A percentile compares a stretch with the other conserved stretches of the same genome.
Evolutionary conservation across 2,329 filamentous ascomycete genomes (phyloP).

Genomic region (Fusarium anguioides): DNA sequence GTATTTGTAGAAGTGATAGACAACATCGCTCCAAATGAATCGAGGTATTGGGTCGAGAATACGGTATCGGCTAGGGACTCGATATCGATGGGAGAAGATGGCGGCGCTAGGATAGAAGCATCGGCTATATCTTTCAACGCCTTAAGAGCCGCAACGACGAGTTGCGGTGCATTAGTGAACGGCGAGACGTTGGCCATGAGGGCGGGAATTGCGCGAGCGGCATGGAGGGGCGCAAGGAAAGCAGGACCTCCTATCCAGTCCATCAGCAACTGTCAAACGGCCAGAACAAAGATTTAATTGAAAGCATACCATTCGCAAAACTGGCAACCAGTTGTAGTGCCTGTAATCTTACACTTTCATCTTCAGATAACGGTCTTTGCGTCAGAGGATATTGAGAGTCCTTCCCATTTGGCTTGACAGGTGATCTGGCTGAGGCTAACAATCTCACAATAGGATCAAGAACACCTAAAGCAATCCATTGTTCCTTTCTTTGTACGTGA

Average conservation of each 20-base stretch:
- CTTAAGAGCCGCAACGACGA: constrained; percentile 79
- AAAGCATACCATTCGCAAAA: constrained; percentile 78
- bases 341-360: constrained; percentile 78
- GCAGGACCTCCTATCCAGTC: constrained; percentile 74
- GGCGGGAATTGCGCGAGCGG: constrained; percentile 73
- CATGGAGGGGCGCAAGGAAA: constrained; percentile 80
- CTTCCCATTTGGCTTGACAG: constrained; percentile 53
- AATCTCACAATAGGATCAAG: constrained; percentile 67
- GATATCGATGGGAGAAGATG: constrained; percentile 60
- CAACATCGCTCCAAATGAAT: constrained; percentile 73
- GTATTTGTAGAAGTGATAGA: constrained; percentile 64
- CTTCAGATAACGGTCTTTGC: constrained; percentile 61
- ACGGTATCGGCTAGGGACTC: constrained; percentile 70
- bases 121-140: constrained; percentile 78
- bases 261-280: constrained; percentile 27
- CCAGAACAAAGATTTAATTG: neutral
- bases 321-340: constrained; percentile 87
- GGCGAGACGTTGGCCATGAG: constrained; percentile 78
- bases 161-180: constrained; percentile 68
- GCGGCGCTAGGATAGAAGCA: constrained; percentile 67
- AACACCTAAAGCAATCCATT: constrained; percentile 77
- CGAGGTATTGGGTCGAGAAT: constrained; percentile 71
- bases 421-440: constrained; percentile 52
- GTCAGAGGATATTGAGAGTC: constrained; percentile 51
- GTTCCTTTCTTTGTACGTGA: constrained; percentile 86